phyloP scores from a whole-genome alignment of 2,329 filamentous ascomycete species.

The Epichloe glyceriae region DNA sequence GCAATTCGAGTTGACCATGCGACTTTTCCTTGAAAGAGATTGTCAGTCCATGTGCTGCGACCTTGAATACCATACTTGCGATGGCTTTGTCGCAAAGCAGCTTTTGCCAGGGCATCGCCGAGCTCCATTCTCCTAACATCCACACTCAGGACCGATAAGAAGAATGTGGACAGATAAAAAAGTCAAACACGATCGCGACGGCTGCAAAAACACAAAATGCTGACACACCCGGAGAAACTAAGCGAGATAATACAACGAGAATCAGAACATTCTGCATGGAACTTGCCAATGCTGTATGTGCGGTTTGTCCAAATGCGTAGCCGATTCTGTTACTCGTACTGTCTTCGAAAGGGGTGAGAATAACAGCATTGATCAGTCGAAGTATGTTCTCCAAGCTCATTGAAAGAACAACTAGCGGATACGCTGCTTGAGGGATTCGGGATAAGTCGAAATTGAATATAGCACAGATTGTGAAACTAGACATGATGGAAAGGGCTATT shows the following conservation, averaged over 20 bases:
- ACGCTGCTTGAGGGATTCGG: conserved; percentile 59
- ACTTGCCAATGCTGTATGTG: conserved; percentile 54
- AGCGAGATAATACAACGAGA: conserved; percentile 48
- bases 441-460: conserved; percentile 64
- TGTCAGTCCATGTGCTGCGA: conserved; percentile 39
- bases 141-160: conserved; percentile 65
- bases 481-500: conserved; percentile 59
- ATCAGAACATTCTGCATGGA: conserved; percentile 57
- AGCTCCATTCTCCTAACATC: conserved; percentile 67
- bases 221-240: conserved; percentile 57
- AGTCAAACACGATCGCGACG: conserved; percentile 63
- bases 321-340: conserved; percentile 57
- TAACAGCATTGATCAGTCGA: conserved; percentile 63
- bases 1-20: conserved; percentile 62
- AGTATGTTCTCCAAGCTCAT: conserved; percentile 73
- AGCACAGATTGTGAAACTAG: conserved; percentile 69
- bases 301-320: conserved; percentile 60
- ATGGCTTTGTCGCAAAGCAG: conserved; percentile 29
- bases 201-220: conserved; percentile 67
- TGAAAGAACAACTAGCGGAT: conserved; percentile 63
- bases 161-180: conserved; percentile 72
- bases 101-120: conserved; percentile 54
- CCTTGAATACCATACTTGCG: conserved; percentile 12
- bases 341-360: conserved; percentile 56
- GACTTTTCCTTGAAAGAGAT: conserved; percentile 49